Evolutionary conservation across 306 rosid genomes (phyloP).

Genomic region (Gillenia trifoliata): DNA sequence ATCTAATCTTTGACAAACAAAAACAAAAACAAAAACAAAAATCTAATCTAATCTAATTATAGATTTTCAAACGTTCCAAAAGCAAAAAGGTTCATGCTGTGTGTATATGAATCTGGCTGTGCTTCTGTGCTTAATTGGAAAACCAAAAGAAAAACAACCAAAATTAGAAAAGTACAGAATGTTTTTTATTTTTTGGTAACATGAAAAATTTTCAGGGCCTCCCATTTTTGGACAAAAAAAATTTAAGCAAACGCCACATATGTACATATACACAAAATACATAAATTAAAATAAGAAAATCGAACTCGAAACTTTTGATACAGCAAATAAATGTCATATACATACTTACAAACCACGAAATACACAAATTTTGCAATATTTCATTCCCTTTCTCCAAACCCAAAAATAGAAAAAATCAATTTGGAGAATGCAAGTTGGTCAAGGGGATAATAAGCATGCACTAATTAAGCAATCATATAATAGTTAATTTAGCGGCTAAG

Average conservation of each 20-base stretch:
- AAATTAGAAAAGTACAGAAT: neutral
- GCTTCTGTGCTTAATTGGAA: neutral
- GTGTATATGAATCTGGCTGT: neutral
- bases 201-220: too few species aligned
- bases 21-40: too few species aligned
- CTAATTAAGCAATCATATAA: neutral
- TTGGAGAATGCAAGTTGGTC: neutral
- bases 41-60: neutral
- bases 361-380: neutral
- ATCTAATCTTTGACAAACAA: too few species aligned
- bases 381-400: neutral
- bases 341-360: too few species aligned
- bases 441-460: neutral
- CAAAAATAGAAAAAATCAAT: neutral
- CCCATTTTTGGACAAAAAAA: too few species aligned
- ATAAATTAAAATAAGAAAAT: too few species aligned
- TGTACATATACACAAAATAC: too few species aligned
- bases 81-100: neutral
- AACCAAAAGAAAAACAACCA: neutral
- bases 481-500: neutral
- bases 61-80: neutral
- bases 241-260: too few species aligned
- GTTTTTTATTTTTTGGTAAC: too few species aligned
- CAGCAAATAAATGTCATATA: too few species aligned
- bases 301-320: neutral